Conservation (phyloP, 169 alveolate genomes). For the Ichthyophthirius multifiliis region DNA sequence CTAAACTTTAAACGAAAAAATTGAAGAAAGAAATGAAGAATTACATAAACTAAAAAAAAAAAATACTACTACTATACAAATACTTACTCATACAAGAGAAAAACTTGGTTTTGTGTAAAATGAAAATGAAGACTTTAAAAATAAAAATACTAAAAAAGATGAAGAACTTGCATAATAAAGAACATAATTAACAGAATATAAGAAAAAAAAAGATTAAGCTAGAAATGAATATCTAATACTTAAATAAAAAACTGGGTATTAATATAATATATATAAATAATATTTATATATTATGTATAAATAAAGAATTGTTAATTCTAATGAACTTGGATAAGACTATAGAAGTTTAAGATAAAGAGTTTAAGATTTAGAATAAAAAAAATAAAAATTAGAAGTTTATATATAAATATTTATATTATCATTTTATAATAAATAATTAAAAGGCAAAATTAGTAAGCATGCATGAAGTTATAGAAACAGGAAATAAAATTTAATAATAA, state of each 20-base stretch:
- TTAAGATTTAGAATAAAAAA: slow-evolving; percentile 37
- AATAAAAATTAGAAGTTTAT: slow-evolving; percentile 35
- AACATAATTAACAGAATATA: slow-evolving; percentile 64
- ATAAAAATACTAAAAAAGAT: slow-evolving; percentile 51
- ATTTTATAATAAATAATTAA: neutral
- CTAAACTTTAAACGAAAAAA: slow-evolving; percentile 92
- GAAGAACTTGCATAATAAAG: slow-evolving; percentile 73
- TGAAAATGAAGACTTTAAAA: slow-evolving; percentile 56
- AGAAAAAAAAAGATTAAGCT: slow-evolving; percentile 72
- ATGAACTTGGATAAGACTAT: slow-evolving; percentile 57
- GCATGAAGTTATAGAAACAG: neutral
- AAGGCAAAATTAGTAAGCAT: neutral
- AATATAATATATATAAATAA: neutral
- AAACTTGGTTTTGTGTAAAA: slow-evolving; percentile 79
- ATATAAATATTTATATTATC: neutral
- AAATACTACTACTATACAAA: slow-evolving; percentile 88
- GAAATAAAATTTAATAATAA: neutral
- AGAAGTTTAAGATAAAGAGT: slow-evolving; percentile 50
- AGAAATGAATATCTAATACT: slow-evolving; percentile 61
- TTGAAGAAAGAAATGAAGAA: slow-evolving; percentile 92
- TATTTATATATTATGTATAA: neutral
- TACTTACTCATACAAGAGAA: slow-evolving; percentile 91
- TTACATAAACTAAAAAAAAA: slow-evolving; percentile 86
- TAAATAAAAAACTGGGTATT: slow-evolving; percentile 83
- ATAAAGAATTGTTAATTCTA: slow-evolving; percentile 71